Evolutionary conservation across 2,329 filamentous ascomycete genomes (phyloP), one percentile per base, ranked within the genome.

Genomic region (Aspergillus hiratsukae): DNA sequence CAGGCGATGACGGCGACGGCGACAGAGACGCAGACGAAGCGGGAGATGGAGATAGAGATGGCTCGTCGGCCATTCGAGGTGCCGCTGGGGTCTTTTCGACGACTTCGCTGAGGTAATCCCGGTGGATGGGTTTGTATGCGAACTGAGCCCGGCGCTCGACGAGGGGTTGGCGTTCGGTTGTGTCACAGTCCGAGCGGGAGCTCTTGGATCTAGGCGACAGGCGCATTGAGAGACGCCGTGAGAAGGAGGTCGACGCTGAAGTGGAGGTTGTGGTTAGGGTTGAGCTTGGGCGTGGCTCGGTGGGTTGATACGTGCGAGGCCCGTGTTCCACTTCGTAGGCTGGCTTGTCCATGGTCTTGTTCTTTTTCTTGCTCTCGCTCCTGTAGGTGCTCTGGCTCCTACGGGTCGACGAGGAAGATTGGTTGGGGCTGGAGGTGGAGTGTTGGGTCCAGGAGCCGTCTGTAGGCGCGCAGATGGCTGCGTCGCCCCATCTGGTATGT

Each of bases 401-500:
- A 17, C 57, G 58, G 11, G 53, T 61, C 5, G 60, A 59, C 9
- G 53, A 58, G 11, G 53, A n/a, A 9, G 56, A 48, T n/a, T 61
- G 60, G 57, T 68, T 65, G 23, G 66, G 65, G 50, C 67, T 66
- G 7, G 71, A 58, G 31, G 31, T 17, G 17, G 31, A 6, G 48
- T 66, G 66, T 53, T 73, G 71, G 27, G 67, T 74, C 73, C 73
- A 75, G 41, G 73, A 70, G 3, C 72, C 72, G 37, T 71, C 68
- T 25, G 72, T 70, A 5, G 72, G 74, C 35, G 69, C 69, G 1
- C 70, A 70, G 37, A 75, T 76, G 27, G 63, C 53, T 37, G 68
- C 66, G 54, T 76, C 74, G 3, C 74, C 74, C 72, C 72, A 75
- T 55, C 74, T 65, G 51, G 73, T 58, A 54, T 76, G 72, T 10